Evolutionary conservation across 176 grass and related monocot species (phyloP).

Genomic region (Phoenix roebelenii): DNA sequence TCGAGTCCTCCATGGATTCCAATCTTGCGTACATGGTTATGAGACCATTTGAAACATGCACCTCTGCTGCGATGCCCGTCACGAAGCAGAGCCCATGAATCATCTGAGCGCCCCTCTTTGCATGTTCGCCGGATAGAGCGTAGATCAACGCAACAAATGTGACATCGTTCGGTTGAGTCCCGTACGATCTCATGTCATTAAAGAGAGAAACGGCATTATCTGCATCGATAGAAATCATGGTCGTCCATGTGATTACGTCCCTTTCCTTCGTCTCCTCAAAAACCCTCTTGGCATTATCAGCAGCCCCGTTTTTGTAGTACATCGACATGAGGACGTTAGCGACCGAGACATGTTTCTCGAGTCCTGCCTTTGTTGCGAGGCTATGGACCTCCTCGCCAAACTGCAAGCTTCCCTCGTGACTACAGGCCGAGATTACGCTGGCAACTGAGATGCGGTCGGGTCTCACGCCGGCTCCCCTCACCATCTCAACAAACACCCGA

Average conservation of each 20-base stretch:
- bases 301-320: conserved; percentile 53
- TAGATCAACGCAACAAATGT: conserved; percentile 70
- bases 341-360: conserved; percentile 31
- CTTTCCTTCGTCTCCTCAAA: conserved; percentile 40
- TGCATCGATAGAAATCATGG: conserved; percentile 63
- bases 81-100: conserved; percentile 52
- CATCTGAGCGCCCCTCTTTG: conserved; percentile 45
- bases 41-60: conserved; percentile 51
- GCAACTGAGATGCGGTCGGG: conserved; percentile 65
- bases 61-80: conserved; percentile 30
- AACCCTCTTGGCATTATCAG: conserved; percentile 28
- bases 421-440: conserved; percentile 50
- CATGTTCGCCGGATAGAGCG: conserved; percentile 25
- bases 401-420: conserved; percentile 16
- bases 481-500: conserved; percentile 43
- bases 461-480: conserved; percentile 28
- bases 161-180: conserved; percentile 70
- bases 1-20: conserved; percentile 34
- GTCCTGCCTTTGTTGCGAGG: conserved; percentile 50
- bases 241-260: conserved; percentile 77
- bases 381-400: conserved; percentile 65
- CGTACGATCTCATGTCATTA: conserved; percentile 45
- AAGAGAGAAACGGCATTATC: conserved; percentile 38
- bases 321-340: conserved; percentile 75
- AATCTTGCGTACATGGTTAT: conserved; percentile 83